These are phyloP conservation scores for Camillea tinctor DNA, from an alignment of 2,329 filamentous ascomycete genomes.

Conservation along the genomic window DNA sequence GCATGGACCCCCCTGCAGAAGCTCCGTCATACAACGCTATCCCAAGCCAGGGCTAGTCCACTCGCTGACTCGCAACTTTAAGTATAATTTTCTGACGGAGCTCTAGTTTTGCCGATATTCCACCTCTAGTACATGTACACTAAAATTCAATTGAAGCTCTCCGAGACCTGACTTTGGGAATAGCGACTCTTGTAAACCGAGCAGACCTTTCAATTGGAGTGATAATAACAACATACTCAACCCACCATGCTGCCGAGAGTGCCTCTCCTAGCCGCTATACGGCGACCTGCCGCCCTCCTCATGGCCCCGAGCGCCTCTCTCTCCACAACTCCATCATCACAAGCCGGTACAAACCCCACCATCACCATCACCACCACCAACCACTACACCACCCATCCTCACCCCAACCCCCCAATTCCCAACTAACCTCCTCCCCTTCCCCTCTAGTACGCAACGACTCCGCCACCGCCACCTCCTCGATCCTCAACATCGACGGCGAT, in stretches of 20 bases:
- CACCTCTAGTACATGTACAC: background rate
- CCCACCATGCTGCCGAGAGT: constrained; percentile 43
- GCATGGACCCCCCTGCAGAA: background rate
- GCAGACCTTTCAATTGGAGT: too few species aligned
- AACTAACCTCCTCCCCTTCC: background rate
- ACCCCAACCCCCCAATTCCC: background rate
- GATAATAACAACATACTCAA: constrained; percentile 11
- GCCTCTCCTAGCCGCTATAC: constrained; percentile 26
- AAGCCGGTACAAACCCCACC: constrained; percentile 21
- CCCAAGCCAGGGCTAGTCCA: too few species aligned
- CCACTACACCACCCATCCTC: background rate
- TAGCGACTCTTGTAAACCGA: too few species aligned
- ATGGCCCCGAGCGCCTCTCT: constrained; percentile 25
- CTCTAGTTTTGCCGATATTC: background rate
- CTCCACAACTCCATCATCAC: constrained; percentile 22
- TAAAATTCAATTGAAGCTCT: background rate
- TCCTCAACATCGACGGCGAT: constrained; percentile 23
- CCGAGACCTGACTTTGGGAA: too few species aligned
- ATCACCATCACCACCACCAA: background rate
- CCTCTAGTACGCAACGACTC: constrained; percentile 19
- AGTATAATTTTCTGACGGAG: background rate
- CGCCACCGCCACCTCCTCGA: constrained; percentile 15
- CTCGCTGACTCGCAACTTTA: too few species aligned
- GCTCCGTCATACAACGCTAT: background rate
- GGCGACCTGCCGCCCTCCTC: constrained; percentile 21